Conservation (phyloP, 2,329 filamentous ascomycete genomes). For the Trichoderma koningiopsis region DNA sequence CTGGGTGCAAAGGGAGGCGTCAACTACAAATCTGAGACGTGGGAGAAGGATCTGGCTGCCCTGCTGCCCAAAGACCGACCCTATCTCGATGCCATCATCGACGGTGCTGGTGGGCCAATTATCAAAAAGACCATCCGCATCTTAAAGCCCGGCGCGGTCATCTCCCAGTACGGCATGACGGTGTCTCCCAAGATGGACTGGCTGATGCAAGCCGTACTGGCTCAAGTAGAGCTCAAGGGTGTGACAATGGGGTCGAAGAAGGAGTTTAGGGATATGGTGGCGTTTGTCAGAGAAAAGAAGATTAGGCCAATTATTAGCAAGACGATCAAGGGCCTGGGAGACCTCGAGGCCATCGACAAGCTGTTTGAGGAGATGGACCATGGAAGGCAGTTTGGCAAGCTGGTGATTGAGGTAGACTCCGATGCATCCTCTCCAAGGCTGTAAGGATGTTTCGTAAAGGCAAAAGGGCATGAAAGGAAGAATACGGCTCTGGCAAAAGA, state of each 20-base stretch:
- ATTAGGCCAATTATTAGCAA: conserved; percentile 78
- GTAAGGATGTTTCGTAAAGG: conserved; percentile 32
- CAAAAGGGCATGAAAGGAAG: too few relatives aligned
- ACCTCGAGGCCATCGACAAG: conserved; percentile 75
- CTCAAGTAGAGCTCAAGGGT: conserved; percentile 84
- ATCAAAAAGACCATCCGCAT: conserved; percentile 68
- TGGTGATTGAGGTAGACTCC: conserved; percentile 73
- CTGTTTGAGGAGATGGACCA: conserved; percentile 88
- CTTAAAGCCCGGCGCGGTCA: conserved; percentile 80
- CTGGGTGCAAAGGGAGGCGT: conserved; percentile 84
- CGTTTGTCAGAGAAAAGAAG: conserved; percentile 72
- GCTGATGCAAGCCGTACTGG: conserved; percentile 78
- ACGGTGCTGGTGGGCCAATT: conserved; percentile 87
- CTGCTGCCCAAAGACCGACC: conserved; percentile 66
- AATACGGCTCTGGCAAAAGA: not conserved
- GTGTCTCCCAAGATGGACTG: conserved; percentile 82
- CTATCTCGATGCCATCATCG: conserved; percentile 80
- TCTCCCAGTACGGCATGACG: conserved; percentile 91
- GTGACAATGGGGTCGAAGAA: conserved; percentile 88
- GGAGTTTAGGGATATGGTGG: conserved; percentile 90
- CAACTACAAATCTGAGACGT: conserved; percentile 73
- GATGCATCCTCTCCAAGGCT: conserved; percentile 43
- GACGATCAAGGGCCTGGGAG: conserved; percentile 70
- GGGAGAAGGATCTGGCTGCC: conserved; percentile 74
- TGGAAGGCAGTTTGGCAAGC: conserved; percentile 86